Evolutionary conservation across 257 asterid genomes (phyloP).

Genomic region (Capsicum pubescens): DNA sequence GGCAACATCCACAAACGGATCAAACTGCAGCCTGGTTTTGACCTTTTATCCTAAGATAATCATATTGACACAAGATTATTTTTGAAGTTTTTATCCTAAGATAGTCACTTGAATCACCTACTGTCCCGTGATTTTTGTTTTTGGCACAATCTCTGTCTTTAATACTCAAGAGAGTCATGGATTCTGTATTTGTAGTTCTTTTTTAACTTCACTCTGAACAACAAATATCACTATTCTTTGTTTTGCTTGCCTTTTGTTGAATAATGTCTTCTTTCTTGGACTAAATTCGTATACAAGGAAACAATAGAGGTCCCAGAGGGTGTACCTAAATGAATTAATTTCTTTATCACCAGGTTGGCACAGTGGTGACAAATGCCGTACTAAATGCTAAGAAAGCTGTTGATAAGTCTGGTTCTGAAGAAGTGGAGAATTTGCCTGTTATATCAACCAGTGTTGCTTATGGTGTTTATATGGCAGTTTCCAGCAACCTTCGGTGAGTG

Average conservation of each 20-base stretch:
- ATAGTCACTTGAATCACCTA: constrained; percentile 7
- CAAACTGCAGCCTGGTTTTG: constrained; percentile 12
- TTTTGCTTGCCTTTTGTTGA: background rate
- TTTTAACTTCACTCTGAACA: background rate
- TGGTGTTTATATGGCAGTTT: constrained; percentile 90
- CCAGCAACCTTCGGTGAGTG: constrained; percentile 91
- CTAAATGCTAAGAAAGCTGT: constrained; percentile 85
- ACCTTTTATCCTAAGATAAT: constrained; percentile 6
- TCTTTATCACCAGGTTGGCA: constrained; percentile 67
- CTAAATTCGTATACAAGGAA: background rate
- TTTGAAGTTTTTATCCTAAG: background rate
- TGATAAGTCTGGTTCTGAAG: constrained; percentile 50
- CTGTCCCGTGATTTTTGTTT: background rate
- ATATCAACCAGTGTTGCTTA: constrained; percentile 80
- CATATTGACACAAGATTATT: background rate
- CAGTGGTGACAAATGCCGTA: constrained; percentile 70
- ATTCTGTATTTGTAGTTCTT: background rate
- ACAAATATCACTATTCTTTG: constrained; percentile 7
- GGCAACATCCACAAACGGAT: background rate
- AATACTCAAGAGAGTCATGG: background rate
- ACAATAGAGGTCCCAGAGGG: background rate
- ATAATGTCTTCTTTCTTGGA: background rate
- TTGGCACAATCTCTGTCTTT: background rate
- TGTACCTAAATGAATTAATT: constrained; percentile 14
- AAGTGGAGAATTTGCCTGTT: constrained; percentile 80